phyloP scores from a whole-genome alignment of 345 rosid species.

The Sisymbrium altissimum region DNA sequence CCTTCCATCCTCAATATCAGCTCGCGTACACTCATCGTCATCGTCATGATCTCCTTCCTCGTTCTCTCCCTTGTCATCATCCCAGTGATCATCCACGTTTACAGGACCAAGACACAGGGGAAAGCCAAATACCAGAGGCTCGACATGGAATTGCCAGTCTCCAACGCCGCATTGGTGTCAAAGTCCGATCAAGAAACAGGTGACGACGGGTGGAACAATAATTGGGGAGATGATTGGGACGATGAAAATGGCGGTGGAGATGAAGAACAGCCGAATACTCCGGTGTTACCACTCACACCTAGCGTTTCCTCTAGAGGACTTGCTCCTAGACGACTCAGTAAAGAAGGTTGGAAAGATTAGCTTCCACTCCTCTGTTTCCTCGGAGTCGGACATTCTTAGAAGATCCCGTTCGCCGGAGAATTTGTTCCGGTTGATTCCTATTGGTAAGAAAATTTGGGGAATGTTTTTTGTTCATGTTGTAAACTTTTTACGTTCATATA shows the following conservation, averaged over 20 bases:
- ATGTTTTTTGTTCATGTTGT: background rate
- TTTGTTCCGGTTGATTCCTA: background rate
- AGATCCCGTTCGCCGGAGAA: background rate
- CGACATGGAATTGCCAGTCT: conserved; percentile 58
- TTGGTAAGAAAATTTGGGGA: background rate
- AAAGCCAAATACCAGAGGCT: conserved; percentile 55
- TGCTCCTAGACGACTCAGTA: conserved; percentile 61
- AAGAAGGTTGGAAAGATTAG: conserved; percentile 90
- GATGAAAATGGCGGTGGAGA: conserved; percentile 37
- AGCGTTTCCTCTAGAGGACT: conserved; percentile 70
- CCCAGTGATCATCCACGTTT: conserved; percentile 41
- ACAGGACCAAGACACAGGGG: conserved; percentile 31
- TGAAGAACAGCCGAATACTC: conserved; percentile 67
- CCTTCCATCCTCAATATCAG: conserved; percentile 32
- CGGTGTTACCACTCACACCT: conserved; percentile 62
- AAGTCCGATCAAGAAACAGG: conserved; percentile 18
- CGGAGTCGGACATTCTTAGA: background rate
- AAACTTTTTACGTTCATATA: background rate
- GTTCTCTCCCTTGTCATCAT: conserved; percentile 43
- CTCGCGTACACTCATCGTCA: conserved; percentile 33
- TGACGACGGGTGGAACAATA: conserved; percentile 70
- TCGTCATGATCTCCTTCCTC: conserved; percentile 37
- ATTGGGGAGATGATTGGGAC: conserved; percentile 83
- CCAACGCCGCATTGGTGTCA: conserved; percentile 10
- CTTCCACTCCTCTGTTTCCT: background rate